phyloP scores from a whole-genome alignment of 805 yeast genomes.

The Phaffomyces opuntiae region DNA sequence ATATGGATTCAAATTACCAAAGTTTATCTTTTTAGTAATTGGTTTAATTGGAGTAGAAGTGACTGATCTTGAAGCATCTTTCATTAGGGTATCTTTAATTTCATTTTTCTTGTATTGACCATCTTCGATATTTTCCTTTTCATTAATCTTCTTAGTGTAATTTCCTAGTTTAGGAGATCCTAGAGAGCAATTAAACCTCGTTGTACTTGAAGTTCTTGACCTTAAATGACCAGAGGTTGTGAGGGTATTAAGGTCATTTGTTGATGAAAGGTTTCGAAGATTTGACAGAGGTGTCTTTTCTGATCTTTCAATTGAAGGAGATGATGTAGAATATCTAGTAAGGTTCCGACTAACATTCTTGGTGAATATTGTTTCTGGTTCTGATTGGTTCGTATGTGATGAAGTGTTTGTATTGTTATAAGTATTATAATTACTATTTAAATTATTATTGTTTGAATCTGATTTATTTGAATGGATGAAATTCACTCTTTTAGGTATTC shows the following conservation, averaged over 20 bases:
- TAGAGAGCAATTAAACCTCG: conserved; percentile 18
- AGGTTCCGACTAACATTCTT: too few relatives aligned
- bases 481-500: conserved; percentile 20
- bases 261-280: too few relatives aligned
- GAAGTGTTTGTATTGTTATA: conserved; percentile 16
- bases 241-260: too few relatives aligned
- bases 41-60: neutral
- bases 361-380: conserved; percentile 16
- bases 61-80: conserved; percentile 6
- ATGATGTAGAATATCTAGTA: too few relatives aligned
- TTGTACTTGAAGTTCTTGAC: too few relatives aligned
- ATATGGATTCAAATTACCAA: conserved; percentile 34
- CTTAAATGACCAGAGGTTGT: too few relatives aligned
- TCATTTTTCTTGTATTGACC: neutral
- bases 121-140: conserved; percentile 16
- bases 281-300: conserved; percentile 7
- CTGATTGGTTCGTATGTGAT: conserved; percentile 7
- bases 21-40: conserved; percentile 10
- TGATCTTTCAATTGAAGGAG: conserved; percentile 17
- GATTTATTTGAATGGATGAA: conserved; percentile 12
- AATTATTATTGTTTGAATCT: conserved; percentile 20
- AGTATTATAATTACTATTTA: conserved; percentile 13
- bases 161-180: conserved; percentile 27
- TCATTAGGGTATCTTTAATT: conserved; percentile 20
- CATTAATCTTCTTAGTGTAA: too few relatives aligned